A percentile compares a stretch with the other conserved stretches of the same genome.
Evolutionary conservation across 2,329 filamentous ascomycete genomes (phyloP).

Genomic region (Colletotrichum sp.): DNA sequence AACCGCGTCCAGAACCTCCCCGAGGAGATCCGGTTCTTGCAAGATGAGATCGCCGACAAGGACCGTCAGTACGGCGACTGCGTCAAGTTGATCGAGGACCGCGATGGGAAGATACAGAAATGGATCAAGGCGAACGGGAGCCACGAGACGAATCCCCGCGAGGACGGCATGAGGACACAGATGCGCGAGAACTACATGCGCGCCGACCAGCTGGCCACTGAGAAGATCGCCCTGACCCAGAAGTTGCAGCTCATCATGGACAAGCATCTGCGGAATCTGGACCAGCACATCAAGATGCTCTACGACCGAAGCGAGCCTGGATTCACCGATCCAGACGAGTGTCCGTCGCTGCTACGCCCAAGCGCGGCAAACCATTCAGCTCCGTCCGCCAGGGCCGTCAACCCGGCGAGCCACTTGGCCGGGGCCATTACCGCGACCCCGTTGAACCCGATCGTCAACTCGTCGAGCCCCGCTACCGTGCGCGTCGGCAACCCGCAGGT

Average conservation of each 20-base stretch:
- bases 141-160: slow-evolving; percentile 76
- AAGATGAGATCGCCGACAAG: slow-evolving; percentile 84
- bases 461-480: slow-evolving; percentile 46
- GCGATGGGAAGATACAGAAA: slow-evolving; percentile 79
- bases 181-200: slow-evolving; percentile 72
- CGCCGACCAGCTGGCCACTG: slow-evolving; percentile 73
- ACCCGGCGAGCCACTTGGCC: slow-evolving; percentile 43
- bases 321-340: slow-evolving; percentile 66
- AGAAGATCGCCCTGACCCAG: slow-evolving; percentile 74
- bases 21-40: slow-evolving; percentile 81
- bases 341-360: slow-evolving; percentile 66
- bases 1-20: slow-evolving; percentile 79
- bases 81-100: slow-evolving; percentile 71
- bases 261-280: slow-evolving; percentile 68
- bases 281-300: slow-evolving; percentile 66
- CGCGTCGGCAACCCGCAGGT: slow-evolving; percentile 52
- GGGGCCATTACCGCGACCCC: slow-evolving; percentile 36
- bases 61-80: slow-evolving; percentile 75
- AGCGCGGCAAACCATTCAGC: slow-evolving; percentile 57
- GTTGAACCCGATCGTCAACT: slow-evolving; percentile 40
- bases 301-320: slow-evolving; percentile 67
- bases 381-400: slow-evolving; percentile 46
- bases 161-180: slow-evolving; percentile 69
- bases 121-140: slow-evolving; percentile 81
- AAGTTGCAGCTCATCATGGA: slow-evolving; percentile 67